Conservation (phyloP, 345 rosid species). For the Eucalyptus decipiens region DNA sequence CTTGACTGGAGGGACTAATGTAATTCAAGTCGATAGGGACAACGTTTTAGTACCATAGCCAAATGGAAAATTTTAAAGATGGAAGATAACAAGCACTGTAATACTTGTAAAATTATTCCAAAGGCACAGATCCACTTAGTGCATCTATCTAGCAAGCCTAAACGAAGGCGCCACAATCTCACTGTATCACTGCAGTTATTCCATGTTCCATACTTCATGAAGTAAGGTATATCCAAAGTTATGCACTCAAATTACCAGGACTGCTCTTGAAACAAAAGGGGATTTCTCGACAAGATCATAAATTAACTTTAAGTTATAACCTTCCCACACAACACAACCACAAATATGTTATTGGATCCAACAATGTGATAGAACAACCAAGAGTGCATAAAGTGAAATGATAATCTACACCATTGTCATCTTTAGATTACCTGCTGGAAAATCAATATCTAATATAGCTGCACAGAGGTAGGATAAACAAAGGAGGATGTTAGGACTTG, state of each 20-base stretch:
- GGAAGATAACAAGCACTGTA: not conserved
- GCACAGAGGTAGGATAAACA: not conserved
- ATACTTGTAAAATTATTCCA: not conserved
- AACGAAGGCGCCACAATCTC: not conserved
- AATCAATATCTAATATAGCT: not conserved
- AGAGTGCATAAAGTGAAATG: not conserved
- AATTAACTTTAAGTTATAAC: not conserved
- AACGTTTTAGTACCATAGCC: not conserved
- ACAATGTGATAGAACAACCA: not conserved
- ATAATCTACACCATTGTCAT: not conserved
- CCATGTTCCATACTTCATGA: not conserved
- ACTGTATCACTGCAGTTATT: not conserved
- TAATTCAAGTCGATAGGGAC: not conserved
- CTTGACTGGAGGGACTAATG: not conserved
- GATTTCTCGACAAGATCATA: not conserved
- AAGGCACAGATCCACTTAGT: not conserved
- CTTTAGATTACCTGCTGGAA: not conserved
- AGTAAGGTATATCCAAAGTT: not conserved
- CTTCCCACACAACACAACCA: not conserved
- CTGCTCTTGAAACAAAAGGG: not conserved
- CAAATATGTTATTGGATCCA: not conserved
- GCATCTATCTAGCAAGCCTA: not conserved
- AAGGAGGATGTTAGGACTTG: not conserved
- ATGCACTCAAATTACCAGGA: not conserved
- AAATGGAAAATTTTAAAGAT: not conserved